Percentiles rank a stretch among this genome's conserved stretches.
phyloP scores from a whole-genome alignment of 305 asterid genomes.

The Solanum hybrid region DNA sequence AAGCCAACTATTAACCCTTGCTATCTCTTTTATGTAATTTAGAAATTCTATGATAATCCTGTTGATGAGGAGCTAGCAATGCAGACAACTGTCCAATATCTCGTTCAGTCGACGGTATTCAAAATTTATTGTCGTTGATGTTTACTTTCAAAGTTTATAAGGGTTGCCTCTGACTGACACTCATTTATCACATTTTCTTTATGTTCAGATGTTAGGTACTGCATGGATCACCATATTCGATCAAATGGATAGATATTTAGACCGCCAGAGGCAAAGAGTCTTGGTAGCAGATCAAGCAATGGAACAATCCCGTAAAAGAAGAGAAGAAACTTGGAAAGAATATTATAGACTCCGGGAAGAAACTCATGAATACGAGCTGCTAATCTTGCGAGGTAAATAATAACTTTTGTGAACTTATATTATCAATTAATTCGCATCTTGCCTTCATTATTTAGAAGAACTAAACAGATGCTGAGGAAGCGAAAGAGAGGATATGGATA shows the following conservation, averaged over 20 bases:
- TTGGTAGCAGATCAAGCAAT: not conserved
- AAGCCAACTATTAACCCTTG: not conserved
- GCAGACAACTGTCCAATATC: no score
- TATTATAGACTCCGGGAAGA: no score
- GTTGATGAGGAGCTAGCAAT: not conserved
- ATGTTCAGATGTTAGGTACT: not conserved
- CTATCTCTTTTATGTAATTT: no score
- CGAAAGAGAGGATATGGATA: no score
- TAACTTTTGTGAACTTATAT: not conserved
- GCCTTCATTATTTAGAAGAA: no score
- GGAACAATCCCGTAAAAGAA: not conserved
- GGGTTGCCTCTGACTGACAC: no score
- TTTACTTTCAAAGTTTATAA: no score
- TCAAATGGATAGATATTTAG: not conserved
- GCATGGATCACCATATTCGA: not conserved
- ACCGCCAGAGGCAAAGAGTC: not conserved
- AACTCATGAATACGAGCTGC: not conserved
- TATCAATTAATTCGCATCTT: not conserved
- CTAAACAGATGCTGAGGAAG: no score
- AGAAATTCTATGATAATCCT: not conserved
- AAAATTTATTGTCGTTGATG: no score
- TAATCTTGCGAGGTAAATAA: not conserved
- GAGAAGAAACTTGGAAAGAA: rapidly evolving
- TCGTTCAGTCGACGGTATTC: not conserved
- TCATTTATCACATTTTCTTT: no score